Evolutionary conservation across 106 monocot genomes (phyloP).

Genomic region (Acanthochlamys bracteata): DNA sequence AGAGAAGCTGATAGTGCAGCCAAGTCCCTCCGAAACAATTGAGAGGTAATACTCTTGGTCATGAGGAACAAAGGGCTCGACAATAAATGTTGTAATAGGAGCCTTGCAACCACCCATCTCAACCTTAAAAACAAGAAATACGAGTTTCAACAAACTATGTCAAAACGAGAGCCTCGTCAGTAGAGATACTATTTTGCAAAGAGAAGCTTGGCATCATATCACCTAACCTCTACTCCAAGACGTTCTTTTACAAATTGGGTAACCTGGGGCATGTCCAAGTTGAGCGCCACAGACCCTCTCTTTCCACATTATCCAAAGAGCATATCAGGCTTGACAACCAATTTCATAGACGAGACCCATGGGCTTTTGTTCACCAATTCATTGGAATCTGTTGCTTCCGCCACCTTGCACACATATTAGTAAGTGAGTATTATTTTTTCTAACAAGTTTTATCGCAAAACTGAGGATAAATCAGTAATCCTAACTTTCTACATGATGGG

Average conservation of each 20-base stretch:
- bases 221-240: slow-evolving; percentile 67
- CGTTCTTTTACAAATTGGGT: slow-evolving; percentile 73
- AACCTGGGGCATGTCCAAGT: slow-evolving; percentile 74
- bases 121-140: slow-evolving; percentile 27
- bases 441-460: not conserved
- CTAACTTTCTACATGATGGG: too few species aligned
- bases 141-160: too few species aligned
- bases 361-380: slow-evolving; percentile 53
- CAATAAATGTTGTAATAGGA: slow-evolving; percentile 93
- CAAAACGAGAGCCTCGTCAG: too few species aligned
- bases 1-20: slow-evolving; percentile 80
- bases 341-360: slow-evolving; percentile 79
- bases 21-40: slow-evolving; percentile 87
- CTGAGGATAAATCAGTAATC: not conserved
- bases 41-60: slow-evolving; percentile 88
- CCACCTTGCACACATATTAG: slow-evolving; percentile 33
- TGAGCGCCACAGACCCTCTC: slow-evolving; percentile 87
- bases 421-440: not conserved
- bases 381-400: slow-evolving; percentile 65
- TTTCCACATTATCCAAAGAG: slow-evolving; percentile 98
- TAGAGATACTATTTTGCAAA: too few species aligned
- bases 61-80: slow-evolving; percentile 91
- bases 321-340: slow-evolving; percentile 98
- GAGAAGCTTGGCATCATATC: too few species aligned
- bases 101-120: slow-evolving; percentile 99